Conservation (phyloP, 345 rosid species). For the Citrus mangshanensis region DNA sequence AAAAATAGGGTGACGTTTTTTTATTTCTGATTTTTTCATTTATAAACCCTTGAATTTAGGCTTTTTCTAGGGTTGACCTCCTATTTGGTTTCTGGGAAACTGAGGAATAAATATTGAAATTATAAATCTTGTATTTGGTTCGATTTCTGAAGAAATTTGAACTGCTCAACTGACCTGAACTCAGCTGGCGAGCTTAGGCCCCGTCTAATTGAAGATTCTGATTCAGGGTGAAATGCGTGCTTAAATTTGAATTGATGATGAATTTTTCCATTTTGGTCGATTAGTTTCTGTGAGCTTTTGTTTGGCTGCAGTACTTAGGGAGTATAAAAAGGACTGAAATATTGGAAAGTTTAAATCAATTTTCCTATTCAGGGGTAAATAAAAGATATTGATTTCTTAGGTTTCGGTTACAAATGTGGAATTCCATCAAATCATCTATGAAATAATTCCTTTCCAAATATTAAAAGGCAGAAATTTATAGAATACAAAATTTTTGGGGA, state of each 20-base stretch:
- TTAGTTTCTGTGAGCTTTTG: neutral
- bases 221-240: neutral
- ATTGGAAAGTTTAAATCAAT: no score
- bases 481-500: neutral
- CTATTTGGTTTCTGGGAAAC: no score
- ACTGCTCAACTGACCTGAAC: neutral
- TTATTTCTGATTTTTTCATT: no score
- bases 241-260: neutral
- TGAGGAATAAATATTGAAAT: neutral
- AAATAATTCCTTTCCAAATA: neutral
- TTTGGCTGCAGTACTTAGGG: neutral
- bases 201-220: neutral
- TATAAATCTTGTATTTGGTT: neutral
- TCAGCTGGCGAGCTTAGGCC: neutral
- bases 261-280: neutral
- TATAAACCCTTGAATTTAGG: no score
- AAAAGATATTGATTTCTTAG: no score
- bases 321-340: neutral
- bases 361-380: neutral
- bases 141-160: neutral
- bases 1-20: no score
- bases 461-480: neutral
- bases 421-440: neutral
- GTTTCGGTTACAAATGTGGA: neutral
- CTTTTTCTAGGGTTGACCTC: no score